phyloP scores from a whole-genome alignment of 1,284 basidiomycete species.

The Earliella scabrosa region DNA sequence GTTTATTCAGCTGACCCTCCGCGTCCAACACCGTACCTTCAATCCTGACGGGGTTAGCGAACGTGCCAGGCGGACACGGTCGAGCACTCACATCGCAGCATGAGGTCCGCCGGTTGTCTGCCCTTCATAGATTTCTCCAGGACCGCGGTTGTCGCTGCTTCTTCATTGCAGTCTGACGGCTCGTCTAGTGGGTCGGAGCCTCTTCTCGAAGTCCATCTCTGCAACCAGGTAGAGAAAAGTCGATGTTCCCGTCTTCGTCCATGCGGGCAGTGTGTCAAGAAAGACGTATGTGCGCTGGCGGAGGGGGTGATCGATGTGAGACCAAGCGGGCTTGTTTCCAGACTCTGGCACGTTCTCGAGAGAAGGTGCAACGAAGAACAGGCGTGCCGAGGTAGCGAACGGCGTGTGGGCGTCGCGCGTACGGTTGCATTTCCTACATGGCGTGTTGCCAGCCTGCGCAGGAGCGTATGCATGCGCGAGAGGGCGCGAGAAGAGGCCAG shows the following conservation, averaged over 20 bases:
- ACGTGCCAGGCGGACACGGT: constrained; percentile 5
- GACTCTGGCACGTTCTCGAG: constrained; percentile 23
- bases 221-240: constrained; percentile 22
- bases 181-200: constrained; percentile 25
- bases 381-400: constrained; percentile 2
- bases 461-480: constrained; percentile 55
- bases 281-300: constrained; percentile 31
- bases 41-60: constrained; percentile 22
- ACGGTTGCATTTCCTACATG: constrained; percentile 47
- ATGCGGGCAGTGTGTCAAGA: background rate
- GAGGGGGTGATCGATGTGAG: constrained; percentile 7
- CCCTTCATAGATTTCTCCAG: constrained; percentile 83
- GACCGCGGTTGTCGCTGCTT: constrained; percentile 70
- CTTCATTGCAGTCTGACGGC: constrained; percentile 60
- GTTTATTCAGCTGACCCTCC: constrained; percentile 53
- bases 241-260: background rate
- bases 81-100: constrained; percentile 74
- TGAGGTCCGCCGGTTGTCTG: constrained; percentile 78
- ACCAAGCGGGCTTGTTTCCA: constrained; percentile 1
- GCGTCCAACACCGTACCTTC: constrained; percentile 87
- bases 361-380: constrained; percentile 8
- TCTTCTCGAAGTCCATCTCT: constrained; percentile 9
- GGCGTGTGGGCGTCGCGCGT: constrained; percentile 10
- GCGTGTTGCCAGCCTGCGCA: constrained; percentile 38
- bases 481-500: constrained; percentile 3